Base-by-base conservation (phyloP, 768 basidiomycete genomes). In the Mycena galericulata region DNA sequence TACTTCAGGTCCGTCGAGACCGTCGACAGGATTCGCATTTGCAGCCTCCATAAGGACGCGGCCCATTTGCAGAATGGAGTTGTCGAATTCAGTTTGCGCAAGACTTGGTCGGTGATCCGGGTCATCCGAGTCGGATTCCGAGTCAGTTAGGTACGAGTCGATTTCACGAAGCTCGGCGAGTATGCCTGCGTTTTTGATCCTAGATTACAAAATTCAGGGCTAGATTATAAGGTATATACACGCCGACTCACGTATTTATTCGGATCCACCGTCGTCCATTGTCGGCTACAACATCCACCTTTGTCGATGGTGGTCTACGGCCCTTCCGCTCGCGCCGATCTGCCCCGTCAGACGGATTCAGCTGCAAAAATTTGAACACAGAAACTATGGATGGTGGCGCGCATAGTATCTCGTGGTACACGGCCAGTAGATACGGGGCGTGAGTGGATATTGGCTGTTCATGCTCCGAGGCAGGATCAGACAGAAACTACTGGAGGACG, bases 131-230 rank as follows among this genome's bases (percentile, higher is more conserved):
- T 90, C 90, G 4, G 83, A 82, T 0, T 84, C 84, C 8, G 85
- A 85, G 68, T 88, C 88, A 4, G 90, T 91, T n/a, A 91, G 73
- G 76, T 94, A 95, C 3, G 92, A 93, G 72, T 96, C 95, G 36
- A 93, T 87, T 79, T 96, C 95, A 49, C 90, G 86, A 67, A 97
- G 91, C 76, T 97, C 95, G 34, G 92, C 86, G 3, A 92, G 79
- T 36, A 97, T 82, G 2, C 93, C 89, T 5, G 89, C 84, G 67
- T 93, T 93, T 72, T 92, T 96, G 17, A 92, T 88, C 11, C 94
- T 96, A 68, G 20, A 1, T 20, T 9, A 53, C 40, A 8, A 29
- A 61, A 32, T 8, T 20, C 55, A 4, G 65, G 43, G 10, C 50
- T 18, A 15, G 27, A 11, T n/a, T 27, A 38, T 56, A 26, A 34